Evolutionary conservation across 2,329 filamentous ascomycete genomes (phyloP).

Genomic region (Basipetospora chlamydospora): DNA sequence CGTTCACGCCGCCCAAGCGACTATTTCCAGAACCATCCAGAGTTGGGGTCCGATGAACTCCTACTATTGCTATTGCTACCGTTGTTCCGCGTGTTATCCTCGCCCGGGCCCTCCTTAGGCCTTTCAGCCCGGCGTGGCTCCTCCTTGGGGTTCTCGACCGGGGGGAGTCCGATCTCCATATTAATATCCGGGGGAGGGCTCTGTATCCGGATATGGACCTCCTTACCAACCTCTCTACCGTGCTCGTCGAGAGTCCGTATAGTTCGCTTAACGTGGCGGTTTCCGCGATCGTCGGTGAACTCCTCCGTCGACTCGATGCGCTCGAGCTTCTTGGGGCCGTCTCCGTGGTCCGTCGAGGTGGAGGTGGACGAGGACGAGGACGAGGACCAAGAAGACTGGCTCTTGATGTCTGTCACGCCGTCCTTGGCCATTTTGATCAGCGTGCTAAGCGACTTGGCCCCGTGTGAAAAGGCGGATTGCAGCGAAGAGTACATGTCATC

Average conservation of each 20-base stretch:
- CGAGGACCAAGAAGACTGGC: not conserved
- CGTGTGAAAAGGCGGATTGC: slow-evolving; percentile 20
- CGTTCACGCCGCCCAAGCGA: too few species aligned
- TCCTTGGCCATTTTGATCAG: slow-evolving; percentile 19
- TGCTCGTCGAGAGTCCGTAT: slow-evolving; percentile 24
- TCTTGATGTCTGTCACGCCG: slow-evolving; percentile 1
- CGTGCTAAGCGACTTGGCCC: slow-evolving; percentile 24
- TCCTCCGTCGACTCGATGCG: slow-evolving; percentile 24
- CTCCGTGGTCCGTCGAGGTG: not conserved
- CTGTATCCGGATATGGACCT: slow-evolving; percentile 13
- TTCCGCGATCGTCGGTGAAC: slow-evolving; percentile 27
- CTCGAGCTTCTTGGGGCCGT: slow-evolving; percentile 14
- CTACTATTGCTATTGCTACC: slow-evolving; percentile 7
- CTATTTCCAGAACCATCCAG: slow-evolving; percentile 28
- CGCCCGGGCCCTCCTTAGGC: too few species aligned
- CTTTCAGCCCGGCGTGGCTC: not conserved
- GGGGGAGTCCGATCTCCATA: slow-evolving; percentile 6
- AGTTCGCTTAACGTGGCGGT: slow-evolving; percentile 25
- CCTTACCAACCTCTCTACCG: slow-evolving; percentile 24
- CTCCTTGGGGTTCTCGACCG: slow-evolving; percentile 7
- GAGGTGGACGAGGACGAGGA: not conserved
- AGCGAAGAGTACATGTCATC: slow-evolving; percentile 26
- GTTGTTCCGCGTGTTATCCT: slow-evolving; percentile 5
- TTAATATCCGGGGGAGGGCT: slow-evolving; percentile 17
- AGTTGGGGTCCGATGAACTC: slow-evolving; percentile 13